These are phyloP conservation scores for Yamadazyma tumulicola DNA, from an alignment of 805 yeast species.

Conservation along the genomic window DNA sequence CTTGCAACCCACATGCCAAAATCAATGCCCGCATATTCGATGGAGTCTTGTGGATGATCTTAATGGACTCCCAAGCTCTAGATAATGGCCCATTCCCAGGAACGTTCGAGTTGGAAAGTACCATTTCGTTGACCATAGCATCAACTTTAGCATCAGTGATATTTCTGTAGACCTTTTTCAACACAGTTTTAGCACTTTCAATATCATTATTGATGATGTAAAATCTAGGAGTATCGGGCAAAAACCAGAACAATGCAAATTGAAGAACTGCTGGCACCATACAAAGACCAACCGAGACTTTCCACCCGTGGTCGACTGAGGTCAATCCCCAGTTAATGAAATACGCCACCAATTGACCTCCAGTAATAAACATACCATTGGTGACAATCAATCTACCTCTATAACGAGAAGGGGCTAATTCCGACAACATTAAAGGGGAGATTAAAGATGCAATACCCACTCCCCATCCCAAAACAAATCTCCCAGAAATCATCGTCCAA, in stretches of 20 bases:
- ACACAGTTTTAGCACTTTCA: slow-evolving; percentile 64
- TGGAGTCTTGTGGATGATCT: slow-evolving; percentile 61
- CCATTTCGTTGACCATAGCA: slow-evolving; percentile 65
- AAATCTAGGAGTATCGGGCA: slow-evolving; percentile 95
- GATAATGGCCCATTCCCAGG: slow-evolving; percentile 40
- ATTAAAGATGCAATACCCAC: slow-evolving; percentile 93
- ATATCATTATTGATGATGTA: slow-evolving; percentile 67
- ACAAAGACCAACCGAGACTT: slow-evolving; percentile 85
- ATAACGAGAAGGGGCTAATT: slow-evolving; percentile 86
- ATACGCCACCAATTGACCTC: slow-evolving; percentile 93
- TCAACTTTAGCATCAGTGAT: slow-evolving; percentile 64
- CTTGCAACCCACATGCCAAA: slow-evolving; percentile 91
- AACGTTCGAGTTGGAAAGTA: slow-evolving; percentile 40
- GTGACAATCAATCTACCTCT: slow-evolving; percentile 89
- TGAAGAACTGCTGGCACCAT: slow-evolving; percentile 84
- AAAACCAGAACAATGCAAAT: slow-evolving; percentile 69
- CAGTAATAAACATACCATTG: slow-evolving; percentile 86
- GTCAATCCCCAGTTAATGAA: slow-evolving; percentile 88
- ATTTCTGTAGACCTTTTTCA: slow-evolving; percentile 58
- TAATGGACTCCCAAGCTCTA: slow-evolving; percentile 58
- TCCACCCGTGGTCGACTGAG: slow-evolving; percentile 80
- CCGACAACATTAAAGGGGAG: slow-evolving; percentile 91
- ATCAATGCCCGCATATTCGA: slow-evolving; percentile 86
- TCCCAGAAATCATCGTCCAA: slow-evolving; percentile 90
- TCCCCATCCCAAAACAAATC: slow-evolving; percentile 93